These are phyloP conservation scores for Favolaschia claudopus DNA, from an alignment of 768 basidiomycete genomes.

Conservation along the genomic window DNA sequence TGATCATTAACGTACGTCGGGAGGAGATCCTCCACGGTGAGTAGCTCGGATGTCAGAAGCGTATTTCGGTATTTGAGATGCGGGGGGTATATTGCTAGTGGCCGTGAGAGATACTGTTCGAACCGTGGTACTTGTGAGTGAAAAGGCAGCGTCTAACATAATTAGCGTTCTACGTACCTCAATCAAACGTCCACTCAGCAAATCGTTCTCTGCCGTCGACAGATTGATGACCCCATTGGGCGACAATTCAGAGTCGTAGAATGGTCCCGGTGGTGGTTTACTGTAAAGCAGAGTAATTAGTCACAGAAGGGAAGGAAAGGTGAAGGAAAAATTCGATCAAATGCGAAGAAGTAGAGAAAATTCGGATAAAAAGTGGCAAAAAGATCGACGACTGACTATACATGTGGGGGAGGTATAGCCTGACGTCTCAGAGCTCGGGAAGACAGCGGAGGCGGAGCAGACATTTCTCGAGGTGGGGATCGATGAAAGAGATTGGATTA, in stretches of 20 bases:
- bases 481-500: too few species aligned
- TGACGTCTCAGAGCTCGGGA: too few species aligned
- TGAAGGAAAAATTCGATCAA: too few species aligned
- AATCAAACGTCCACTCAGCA: slow-evolving; percentile 18
- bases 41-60: slow-evolving; percentile 9
- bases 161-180: slow-evolving; percentile 2
- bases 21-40: slow-evolving; percentile 23
- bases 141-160: not conserved
- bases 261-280: slow-evolving; percentile 12
- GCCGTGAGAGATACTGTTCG: slow-evolving; percentile 18
- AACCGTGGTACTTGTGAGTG: not conserved
- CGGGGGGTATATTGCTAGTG: slow-evolving; percentile 4
- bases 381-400: too few species aligned
- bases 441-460: too few species aligned
- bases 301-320: too few species aligned
- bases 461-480: too few species aligned
- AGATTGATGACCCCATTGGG: slow-evolving; percentile 20
- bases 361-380: too few species aligned
- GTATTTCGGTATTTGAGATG: slow-evolving; percentile 21
- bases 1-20: slow-evolving; percentile 24
- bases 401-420: too few species aligned
- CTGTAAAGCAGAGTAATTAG: too few species aligned
- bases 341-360: too few species aligned
- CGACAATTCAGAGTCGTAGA: slow-evolving; percentile 20
- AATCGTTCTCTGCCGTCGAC: slow-evolving; percentile 22